Evolutionary conservation across 2,329 filamentous ascomycete species (phyloP).

Genomic region (Aureobasidium namibiae): DNA sequence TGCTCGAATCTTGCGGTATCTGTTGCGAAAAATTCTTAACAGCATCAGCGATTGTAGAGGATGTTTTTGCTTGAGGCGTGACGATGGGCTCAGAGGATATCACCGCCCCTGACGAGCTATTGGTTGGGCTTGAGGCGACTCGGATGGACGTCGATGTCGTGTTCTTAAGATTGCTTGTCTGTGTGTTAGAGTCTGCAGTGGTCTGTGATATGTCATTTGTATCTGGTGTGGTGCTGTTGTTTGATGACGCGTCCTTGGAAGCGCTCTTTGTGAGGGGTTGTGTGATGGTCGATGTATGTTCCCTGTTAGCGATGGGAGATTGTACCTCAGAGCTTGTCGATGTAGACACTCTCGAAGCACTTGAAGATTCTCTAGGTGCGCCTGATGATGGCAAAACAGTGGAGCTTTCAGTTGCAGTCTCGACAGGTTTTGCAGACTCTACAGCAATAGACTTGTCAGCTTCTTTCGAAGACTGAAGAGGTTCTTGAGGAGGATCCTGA

Average conservation of each 20-base stretch:
- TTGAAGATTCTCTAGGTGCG: background rate
- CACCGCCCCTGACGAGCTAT: background rate
- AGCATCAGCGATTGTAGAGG: background rate
- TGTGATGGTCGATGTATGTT: background rate
- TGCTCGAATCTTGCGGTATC: background rate
- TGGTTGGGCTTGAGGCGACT: background rate
- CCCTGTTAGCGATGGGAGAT: background rate
- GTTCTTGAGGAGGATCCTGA: conserved; percentile 9
- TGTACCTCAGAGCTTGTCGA: background rate
- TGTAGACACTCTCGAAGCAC: background rate
- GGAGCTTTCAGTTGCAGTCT: background rate
- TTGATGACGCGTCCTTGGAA: background rate
- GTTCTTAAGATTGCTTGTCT: background rate
- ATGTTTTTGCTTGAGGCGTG: background rate
- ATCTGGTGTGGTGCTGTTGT: conserved; percentile 22
- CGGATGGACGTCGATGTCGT: background rate
- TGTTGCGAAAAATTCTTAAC: background rate
- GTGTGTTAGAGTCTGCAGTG: background rate
- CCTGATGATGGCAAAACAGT: background rate
- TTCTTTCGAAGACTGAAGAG: conserved; percentile 5
- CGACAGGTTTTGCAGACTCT: background rate
- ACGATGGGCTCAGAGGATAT: background rate
- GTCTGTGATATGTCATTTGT: conserved; percentile 36
- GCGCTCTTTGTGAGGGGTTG: background rate
- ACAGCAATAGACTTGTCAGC: conserved; percentile 12